phyloP scores from a whole-genome alignment of 1,284 basidiomycete species.

The Malassezia globosa region DNA sequence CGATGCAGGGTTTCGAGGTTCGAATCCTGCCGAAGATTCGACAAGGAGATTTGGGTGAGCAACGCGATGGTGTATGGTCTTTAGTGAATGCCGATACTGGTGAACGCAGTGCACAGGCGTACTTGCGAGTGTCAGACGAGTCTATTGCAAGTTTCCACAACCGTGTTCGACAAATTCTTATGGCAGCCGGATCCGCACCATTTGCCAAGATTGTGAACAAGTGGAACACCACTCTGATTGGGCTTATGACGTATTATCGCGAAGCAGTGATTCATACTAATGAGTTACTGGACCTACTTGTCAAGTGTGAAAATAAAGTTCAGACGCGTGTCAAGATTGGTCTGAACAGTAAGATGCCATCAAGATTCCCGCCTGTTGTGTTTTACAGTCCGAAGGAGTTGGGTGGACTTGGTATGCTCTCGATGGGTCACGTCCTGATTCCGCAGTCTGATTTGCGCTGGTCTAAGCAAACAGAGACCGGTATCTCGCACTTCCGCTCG shows the following conservation, averaged over 20 bases:
- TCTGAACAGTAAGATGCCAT: constrained; percentile 97
- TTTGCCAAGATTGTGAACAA: constrained; percentile 99
- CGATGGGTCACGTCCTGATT: constrained; percentile 97
- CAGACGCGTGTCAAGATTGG: constrained; percentile 99
- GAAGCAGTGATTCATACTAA: constrained; percentile 98
- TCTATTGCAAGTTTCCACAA: constrained; percentile 55
- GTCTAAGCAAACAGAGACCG: constrained; percentile 93
- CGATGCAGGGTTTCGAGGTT: constrained; percentile 95
- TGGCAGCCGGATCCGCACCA: constrained; percentile 96
- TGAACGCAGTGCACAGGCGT: constrained; percentile 93
- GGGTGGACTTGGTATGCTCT: constrained; percentile 96
- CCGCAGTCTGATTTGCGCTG: constrained; percentile 92
- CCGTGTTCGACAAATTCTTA: constrained; percentile 79
- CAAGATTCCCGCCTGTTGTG: constrained; percentile 73
- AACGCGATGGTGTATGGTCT: constrained; percentile 97
- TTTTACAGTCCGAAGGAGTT: constrained; percentile 50
- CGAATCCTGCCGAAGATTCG: constrained; percentile 91
- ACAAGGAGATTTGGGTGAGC: constrained; percentile 87
- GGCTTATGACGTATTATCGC: constrained; percentile 83
- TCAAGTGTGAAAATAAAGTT: constrained; percentile 47
- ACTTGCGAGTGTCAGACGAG: constrained; percentile 90
- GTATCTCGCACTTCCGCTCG: constrained; percentile 82
- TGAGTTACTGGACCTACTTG: constrained; percentile 55
- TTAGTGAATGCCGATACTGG: constrained; percentile 85
- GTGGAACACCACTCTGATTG: constrained; percentile 74